Evolutionary conservation across 495 filamentous ascomycete genomes (phyloP), one percentile per base, ranked within the genome.

Genomic region (Amniculicola lignicola): DNA sequence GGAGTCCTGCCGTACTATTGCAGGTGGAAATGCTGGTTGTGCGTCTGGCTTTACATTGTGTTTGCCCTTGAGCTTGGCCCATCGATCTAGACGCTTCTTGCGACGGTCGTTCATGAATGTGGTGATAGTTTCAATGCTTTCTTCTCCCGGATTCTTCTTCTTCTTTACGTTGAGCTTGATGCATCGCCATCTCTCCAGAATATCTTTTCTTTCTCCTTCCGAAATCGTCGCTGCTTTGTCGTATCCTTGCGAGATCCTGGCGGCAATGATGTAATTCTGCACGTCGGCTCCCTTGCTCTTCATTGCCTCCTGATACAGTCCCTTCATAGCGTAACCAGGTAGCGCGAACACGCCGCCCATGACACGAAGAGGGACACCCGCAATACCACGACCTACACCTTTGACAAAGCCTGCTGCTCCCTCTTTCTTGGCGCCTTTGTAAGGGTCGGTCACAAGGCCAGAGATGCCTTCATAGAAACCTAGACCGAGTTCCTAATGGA

Each of bases 251-350:
- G 80, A 69, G 23, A 86, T 85, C 3, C 89, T 77, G 22, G 87
- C 80, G 1, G 85, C 77, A 29, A 89, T 75, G 42, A 91, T 87
- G 48, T 89, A 87, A 53, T 83, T 86, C 12, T 82, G 72, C 37
- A 82, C 81, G 50, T 77, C 83, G 22, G 75, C 75, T 15, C 82
- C 79, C 53, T 87, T 78, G 23, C 78, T 62, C 24, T 79, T 85
- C 27, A 83, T 78, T 18, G 90, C 74, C 60, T 89, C 83, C 39
- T 85, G 84, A 68, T 88, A 84, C 2, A 92, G 72, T 1, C 89
- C 89, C 48, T 68, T 66, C 35, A 65, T 57, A 21, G 64, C 57
- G 50, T 66, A 68, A n/a, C 42, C 66, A 1, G 66, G 66, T 4
- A 68, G 12, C n/a, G 54, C 59, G 16, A 52, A 68, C 7, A 57